A percentile compares a stretch with the other conserved stretches of the same genome.
Evolutionary conservation across 1,284 basidiomycete genomes (phyloP).

Genomic region (Pseudozyma flocculosa): DNA sequence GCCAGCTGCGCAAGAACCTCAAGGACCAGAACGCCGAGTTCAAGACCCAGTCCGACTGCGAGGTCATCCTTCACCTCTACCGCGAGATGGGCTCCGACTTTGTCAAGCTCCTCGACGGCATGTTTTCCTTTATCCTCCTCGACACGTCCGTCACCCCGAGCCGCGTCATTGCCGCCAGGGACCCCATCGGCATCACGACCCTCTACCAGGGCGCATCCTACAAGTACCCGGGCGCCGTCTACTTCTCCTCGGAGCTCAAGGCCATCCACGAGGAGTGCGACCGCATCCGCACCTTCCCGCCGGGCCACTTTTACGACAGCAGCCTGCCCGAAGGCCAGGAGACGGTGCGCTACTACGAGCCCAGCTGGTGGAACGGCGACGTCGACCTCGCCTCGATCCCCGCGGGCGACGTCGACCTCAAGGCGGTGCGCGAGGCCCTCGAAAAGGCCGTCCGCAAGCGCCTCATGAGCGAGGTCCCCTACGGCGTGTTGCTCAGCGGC

Average conservation of each 20-base stretch:
- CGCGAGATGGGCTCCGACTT: conserved; percentile 58
- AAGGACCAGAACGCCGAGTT: conserved; percentile 69
- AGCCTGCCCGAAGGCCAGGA: conserved; percentile 53
- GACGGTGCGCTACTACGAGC: conserved; percentile 57
- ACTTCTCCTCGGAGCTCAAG: conserved; percentile 96
- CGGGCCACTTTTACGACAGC: conserved; percentile 73
- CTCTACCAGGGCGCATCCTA: conserved; percentile 95
- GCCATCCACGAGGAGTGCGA: conserved; percentile 90
- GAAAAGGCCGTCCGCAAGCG: conserved; percentile 93
- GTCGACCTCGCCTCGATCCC: conserved; percentile 67
- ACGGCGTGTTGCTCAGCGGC: conserved; percentile 92
- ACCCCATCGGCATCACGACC: conserved; percentile 97
- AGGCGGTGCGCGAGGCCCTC: conserved; percentile 67
- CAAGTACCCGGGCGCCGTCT: conserved; percentile 77
- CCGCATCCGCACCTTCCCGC: conserved; percentile 91
- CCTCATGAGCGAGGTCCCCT: conserved; percentile 98
- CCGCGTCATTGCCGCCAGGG: conserved; percentile 89
- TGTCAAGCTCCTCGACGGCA: conserved; percentile 76
- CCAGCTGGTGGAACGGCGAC: conserved; percentile 58
- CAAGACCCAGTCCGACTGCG: conserved; percentile 98
- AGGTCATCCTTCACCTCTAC: conserved; percentile 76
- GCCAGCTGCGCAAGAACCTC: conserved; percentile 73
- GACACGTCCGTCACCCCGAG: conserved; percentile 88
- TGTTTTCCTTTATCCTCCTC: conserved; percentile 97
- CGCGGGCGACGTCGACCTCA: conserved; percentile 70